Base-by-base conservation (phyloP, 176 grass and related monocot genomes). In the Oryza meridionalis region DNA sequence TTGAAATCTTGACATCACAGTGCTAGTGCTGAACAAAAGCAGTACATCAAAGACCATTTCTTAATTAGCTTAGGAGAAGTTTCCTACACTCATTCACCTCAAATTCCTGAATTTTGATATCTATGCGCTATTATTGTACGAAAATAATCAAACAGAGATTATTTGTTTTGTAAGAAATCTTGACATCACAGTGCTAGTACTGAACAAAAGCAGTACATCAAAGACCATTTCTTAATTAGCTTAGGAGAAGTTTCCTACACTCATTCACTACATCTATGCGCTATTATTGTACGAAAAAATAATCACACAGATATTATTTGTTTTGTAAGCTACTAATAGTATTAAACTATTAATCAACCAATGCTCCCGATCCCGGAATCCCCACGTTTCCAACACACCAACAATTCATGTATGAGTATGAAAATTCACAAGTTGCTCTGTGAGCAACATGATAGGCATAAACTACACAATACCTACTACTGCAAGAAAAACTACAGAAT, bases 191-290 rank as follows among this genome's bases (percentile, higher is more conserved):
- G 58, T 62, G 58, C 58, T 62, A 24, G 7, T 24, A 8, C 11
- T 62, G 9, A 62, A 62, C 8, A 62, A 62, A 62, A 62, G 58
- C 58, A 62, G 13, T 62, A 22, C 8, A 62, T 62, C 21, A 22
- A 62, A 62, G 58, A 62, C n/a, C 58, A 62, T 62, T 62, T 62
- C 58, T 62, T 24, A 62, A 62, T 62, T 61, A 73, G 49, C 76
- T 53, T 22, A 84, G 11, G 7, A 25, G 40, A 24, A 72, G 75
- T 25, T 78, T 45, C 64, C 2, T 66, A 49, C 55, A 81, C 40
- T 37, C 53, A 73, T 65, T 10, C 9, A 40, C 47, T 47, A 46
- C 64, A 66, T 51, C 40, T 43, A 9, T 26, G 51, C 15, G 81
- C 31, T 14, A 51, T 51, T 11, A 16, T 43, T 81, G 32, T 59